A percentile compares a stretch with the other conserved stretches of the same genome.
Conservation (phyloP, 169 alveolate genomes). For the Cryptosporidium parvum region DNA sequence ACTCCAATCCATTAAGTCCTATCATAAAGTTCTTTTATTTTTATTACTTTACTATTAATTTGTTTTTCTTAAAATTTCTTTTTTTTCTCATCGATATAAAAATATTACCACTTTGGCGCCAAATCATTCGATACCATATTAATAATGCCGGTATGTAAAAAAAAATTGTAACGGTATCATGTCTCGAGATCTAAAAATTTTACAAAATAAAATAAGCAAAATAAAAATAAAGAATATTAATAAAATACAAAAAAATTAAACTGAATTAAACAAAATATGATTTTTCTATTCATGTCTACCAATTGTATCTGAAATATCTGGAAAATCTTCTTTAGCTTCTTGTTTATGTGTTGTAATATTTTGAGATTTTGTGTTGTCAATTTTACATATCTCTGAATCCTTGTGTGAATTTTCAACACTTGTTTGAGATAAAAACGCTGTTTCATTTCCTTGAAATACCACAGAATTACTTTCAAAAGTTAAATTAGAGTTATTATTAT, state of each 20-base stretch:
- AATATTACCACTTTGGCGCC: background rate
- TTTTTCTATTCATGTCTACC: background rate
- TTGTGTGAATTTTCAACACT: background rate
- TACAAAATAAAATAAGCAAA: too few species aligned
- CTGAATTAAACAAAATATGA: too few species aligned
- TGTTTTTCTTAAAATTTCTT: background rate
- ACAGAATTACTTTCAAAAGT: background rate
- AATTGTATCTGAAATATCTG: background rate
- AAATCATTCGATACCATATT: background rate
- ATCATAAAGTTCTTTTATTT: background rate
- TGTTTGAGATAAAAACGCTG: background rate
- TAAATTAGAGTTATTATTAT: background rate
- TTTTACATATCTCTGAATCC: background rate
- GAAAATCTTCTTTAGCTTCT: background rate
- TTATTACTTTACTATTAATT: background rate
- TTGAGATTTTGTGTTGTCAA: background rate
- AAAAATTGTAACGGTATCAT: background rate
- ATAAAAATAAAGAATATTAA: too few species aligned
- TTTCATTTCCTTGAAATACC: background rate
- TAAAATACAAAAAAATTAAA: too few species aligned
- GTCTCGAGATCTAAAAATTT: background rate
- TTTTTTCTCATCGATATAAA: background rate
- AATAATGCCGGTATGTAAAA: constrained; percentile 3
- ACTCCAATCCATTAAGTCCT: background rate
- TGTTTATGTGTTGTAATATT: background rate